Conservation (phyloP, 192 early-diverging fungal species). For the Coemansia sp. region DNA sequence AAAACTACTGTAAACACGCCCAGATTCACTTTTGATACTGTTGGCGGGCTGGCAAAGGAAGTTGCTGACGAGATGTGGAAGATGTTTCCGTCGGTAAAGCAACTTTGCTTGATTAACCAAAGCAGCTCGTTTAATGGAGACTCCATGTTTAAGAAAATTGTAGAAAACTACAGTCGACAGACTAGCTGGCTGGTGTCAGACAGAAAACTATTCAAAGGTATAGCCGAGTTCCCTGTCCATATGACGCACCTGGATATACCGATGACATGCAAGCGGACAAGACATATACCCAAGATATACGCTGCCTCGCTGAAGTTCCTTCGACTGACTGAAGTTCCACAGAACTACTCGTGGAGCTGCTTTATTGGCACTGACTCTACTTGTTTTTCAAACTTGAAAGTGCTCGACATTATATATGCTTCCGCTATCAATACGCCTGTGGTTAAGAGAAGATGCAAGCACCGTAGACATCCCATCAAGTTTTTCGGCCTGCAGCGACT, state of each 20-base stretch:
- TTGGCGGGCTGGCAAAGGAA: background rate
- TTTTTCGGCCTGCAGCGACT: conserved; percentile 3
- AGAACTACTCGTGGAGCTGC: background rate
- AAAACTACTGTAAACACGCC: background rate
- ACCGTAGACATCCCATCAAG: background rate
- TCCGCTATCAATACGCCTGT: background rate
- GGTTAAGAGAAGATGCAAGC: background rate
- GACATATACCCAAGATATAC: background rate
- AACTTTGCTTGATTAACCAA: too few relatives aligned
- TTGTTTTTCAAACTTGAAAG: conserved; percentile 1
- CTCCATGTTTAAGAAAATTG: too few relatives aligned
- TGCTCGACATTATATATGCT: background rate
- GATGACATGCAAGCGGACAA: background rate
- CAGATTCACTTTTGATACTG: background rate
- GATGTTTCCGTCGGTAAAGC: background rate
- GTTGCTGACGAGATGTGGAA: background rate
- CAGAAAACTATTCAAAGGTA: too few relatives aligned
- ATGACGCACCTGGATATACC: conserved; percentile 4
- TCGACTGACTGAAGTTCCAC: background rate
- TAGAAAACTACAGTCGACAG: too few relatives aligned
- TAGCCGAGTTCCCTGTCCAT: background rate
- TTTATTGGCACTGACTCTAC: background rate
- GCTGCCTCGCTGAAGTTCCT: conserved; percentile 8
- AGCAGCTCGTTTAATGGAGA: too few relatives aligned
- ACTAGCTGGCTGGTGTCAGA: too few relatives aligned